Evolutionary conservation across 1,284 basidiomycete species (phyloP), one percentile per base, ranked within the genome.

Genomic region (Pyrrhoderma lamaoense): DNA sequence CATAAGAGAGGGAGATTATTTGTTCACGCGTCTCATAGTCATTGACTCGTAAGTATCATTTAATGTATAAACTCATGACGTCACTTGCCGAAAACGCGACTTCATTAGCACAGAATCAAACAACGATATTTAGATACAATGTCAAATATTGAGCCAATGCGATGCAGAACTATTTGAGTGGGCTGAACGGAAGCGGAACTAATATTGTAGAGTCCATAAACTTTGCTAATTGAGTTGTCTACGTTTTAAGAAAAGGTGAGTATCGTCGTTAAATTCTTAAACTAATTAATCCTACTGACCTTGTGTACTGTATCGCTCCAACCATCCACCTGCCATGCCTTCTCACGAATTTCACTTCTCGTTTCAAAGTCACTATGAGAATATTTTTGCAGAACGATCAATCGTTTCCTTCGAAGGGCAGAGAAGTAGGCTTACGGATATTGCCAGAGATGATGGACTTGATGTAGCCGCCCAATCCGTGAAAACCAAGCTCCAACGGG

Each of bases 401-500:
- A 49, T 21, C 23, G 19, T n/a, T 5, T 47, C 7, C n/a, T 7
- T 40, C 42, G 18, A 16, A 16, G 3, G 19, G 8, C 1, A 13
- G 13, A 37, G 22, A 38, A 47, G 8, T 7, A n/a, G 23, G 75
- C 88, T 63, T 61, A 90, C 86, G 85, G 81, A 65, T 93, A 94
- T 69, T 93, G 90, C 93, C 92, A 95, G 68, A 95, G 77, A 69
- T 95, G 92, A 64, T 94, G 88, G 16, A 94, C 91, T 61, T 91
- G 80, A 67, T 95, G 91, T 49, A 95, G 72, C 51, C 85, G 78
- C 42, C 94, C 93, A 42, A 94, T 77, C 68, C 96, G 93, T 40
- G 88, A 85, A 69, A 93, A 96, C 89, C 92, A 96, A 13, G 93
- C 93, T 42, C 92, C 93, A 8, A 94, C 82, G 19, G 93, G 93